phyloP scores from a whole-genome alignment of 192 early-diverging fungal genomes.

The Diversispora eburnea region DNA sequence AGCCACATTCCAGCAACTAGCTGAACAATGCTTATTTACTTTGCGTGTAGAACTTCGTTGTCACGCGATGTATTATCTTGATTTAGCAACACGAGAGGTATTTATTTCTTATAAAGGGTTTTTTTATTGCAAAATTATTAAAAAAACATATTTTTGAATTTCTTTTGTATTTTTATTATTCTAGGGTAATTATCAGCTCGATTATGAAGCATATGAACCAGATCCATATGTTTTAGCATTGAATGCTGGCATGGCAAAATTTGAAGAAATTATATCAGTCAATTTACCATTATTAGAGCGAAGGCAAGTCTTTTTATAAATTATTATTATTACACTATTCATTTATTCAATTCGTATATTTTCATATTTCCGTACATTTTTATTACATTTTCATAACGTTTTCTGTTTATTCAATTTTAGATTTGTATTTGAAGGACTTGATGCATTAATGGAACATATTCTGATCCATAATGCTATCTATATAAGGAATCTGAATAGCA shows the following conservation, averaged over 20 bases:
- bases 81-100: conserved; percentile 86
- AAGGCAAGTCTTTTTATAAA: conserved; percentile 39
- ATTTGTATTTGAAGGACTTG: conserved; percentile 82
- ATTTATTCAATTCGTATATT: background rate
- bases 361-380: background rate
- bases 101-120: background rate
- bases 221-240: conserved; percentile 83
- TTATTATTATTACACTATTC: background rate
- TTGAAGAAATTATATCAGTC: conserved; percentile 67
- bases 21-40: conserved; percentile 76
- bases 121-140: too few relatives aligned
- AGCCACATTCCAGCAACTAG: conserved; percentile 66
- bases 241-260: conserved; percentile 71
- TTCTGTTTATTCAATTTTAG: conserved; percentile 32
- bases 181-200: conserved; percentile 77
- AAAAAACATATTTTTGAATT: background rate
- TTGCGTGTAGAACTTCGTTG: conserved; percentile 80
- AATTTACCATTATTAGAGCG: conserved; percentile 62
- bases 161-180: background rate
- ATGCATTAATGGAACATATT: conserved; percentile 66
- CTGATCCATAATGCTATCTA: conserved; percentile 65
- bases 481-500: conserved; percentile 63
- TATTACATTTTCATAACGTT: background rate
- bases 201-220: conserved; percentile 75
- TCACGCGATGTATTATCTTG: conserved; percentile 83